Conservation (phyloP, 202 grass and related monocot species). For the Zizania palustris region DNA sequence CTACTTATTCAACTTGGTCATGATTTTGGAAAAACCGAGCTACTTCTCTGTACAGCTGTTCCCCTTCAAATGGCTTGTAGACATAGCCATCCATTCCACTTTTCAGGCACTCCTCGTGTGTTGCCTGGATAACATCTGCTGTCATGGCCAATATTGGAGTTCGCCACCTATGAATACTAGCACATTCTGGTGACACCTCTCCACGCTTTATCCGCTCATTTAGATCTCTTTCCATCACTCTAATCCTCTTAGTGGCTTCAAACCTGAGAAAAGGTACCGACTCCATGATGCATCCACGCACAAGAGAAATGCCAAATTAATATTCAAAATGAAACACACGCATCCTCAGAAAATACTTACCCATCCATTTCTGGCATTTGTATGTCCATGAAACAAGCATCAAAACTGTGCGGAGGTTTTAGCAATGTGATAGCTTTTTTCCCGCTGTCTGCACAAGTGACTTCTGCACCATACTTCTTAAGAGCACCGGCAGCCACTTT, state of each 20-base stretch:
- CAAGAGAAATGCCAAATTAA: neutral
- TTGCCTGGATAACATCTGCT: conserved; percentile 96
- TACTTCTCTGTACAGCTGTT: conserved; percentile 96
- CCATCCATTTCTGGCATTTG: conserved; percentile 99
- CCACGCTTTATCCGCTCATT: conserved; percentile 67
- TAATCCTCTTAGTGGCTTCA: conserved; percentile 80
- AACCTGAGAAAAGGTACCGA: conserved; percentile 62
- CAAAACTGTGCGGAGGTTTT: conserved; percentile 82
- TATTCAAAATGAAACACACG: conserved; percentile 16
- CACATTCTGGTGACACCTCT: conserved; percentile 50
- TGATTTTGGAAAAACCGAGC: conserved; percentile 75
- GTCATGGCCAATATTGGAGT: conserved; percentile 97
- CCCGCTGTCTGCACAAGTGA: conserved; percentile 70
- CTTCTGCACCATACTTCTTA: conserved; percentile 91
- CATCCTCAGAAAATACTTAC: conserved; percentile 45
- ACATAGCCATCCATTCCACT: conserved; percentile 93
- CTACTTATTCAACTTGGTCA: conserved; percentile 61
- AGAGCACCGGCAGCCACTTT: conserved; percentile 90
- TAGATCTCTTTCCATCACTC: conserved; percentile 70
- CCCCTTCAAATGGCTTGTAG: conserved; percentile 92
- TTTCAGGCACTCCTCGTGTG: conserved; percentile 77
- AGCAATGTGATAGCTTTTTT: conserved; percentile 69
- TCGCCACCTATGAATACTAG: conserved; percentile 56
- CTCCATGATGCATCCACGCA: conserved; percentile 2
- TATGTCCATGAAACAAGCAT: conserved; percentile 99